Evolutionary conservation across 2,329 filamentous ascomycete species (phyloP), one percentile per base, ranked within the genome.

Genomic region (Fusarium avenaceum): DNA sequence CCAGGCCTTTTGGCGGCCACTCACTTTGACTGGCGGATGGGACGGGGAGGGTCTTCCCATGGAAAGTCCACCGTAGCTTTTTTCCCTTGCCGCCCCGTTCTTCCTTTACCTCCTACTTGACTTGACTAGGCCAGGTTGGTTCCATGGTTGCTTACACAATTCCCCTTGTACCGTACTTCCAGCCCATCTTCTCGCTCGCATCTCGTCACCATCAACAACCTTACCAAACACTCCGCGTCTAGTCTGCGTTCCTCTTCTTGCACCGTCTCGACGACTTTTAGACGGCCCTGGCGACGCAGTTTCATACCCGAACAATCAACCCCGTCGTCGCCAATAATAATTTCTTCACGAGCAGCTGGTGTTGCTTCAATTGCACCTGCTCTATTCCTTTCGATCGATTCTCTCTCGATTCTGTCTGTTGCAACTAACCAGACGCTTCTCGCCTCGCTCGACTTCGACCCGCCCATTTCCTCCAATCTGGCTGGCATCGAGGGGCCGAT

Each of bases 401-500:
- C 33, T 35, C 17, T 35, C 33, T 35, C 33, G 33, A 35, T 15
- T 35, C 33, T 35, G 33, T 35, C 33, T 54, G n/a, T 22, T 39
- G 38, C 38, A 51, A 43, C 30, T 54, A 28, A 52, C 44, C 39
- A 55, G 45, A 65, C 60, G 57, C 47, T 47, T 61, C 46, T 49
- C 20, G 28, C 57, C 48, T 57, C 60, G 49, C 49, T 61, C 42
- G 60, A 72, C 49, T 52, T 57, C 63, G 49, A 63, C 63, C 54
- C 68, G 55, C 48, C 57, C 53, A 60, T 42, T 62, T 50, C 47
- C 70, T 70, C 64, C 70, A 77, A 71, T 61, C 78, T 80, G 78
- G 78, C 78, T 80, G 77, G 75, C 73, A 55, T 73, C 70, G 65
- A 71, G 71, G 76, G 76, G 76, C 72, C 75, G 75, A 78, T 76